Conservation (phyloP, 2,329 filamentous ascomycete species). For the Bipolaris victoriae region DNA sequence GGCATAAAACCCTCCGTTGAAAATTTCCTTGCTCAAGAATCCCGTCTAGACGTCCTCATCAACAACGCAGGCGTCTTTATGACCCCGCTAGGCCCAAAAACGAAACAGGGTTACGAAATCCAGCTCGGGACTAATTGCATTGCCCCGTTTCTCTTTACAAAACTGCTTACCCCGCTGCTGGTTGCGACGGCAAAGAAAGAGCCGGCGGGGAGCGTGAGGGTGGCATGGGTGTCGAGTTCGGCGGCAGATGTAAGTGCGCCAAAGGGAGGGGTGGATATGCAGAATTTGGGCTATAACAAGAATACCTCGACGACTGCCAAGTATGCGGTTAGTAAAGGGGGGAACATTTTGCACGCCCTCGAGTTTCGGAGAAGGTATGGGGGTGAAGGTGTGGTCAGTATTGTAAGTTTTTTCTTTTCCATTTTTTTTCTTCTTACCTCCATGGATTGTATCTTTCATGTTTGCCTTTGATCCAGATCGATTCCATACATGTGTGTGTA, state of each 20-base stretch:
- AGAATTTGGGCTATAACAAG: conserved; percentile 23
- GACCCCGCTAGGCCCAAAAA: conserved; percentile 21
- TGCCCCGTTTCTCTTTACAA: conserved; percentile 50
- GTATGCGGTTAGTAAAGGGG: conserved; percentile 36
- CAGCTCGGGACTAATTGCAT: conserved; percentile 52
- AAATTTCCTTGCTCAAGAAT: conserved; percentile 48
- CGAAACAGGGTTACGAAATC: conserved; percentile 33
- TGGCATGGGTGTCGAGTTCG: conserved; percentile 42
- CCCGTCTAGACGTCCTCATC: conserved; percentile 51
- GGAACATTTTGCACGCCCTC: conserved; percentile 36
- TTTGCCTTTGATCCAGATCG: too few relatives aligned
- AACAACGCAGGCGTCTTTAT: conserved; percentile 48
- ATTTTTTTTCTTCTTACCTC: neutral
- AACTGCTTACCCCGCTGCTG: conserved; percentile 48
- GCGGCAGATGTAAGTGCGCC: conserved; percentile 21
- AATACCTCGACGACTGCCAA: conserved; percentile 15
- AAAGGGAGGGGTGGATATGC: conserved; percentile 24
- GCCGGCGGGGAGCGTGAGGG: conserved; percentile 36
- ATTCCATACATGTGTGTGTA: too few relatives aligned
- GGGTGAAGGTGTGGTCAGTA: conserved; percentile 26
- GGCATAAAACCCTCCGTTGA: conserved; percentile 47
- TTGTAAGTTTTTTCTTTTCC: conserved; percentile 16
- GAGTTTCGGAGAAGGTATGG: conserved; percentile 26
- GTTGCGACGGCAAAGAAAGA: conserved; percentile 35
- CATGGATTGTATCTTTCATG: too few relatives aligned